Base-by-base conservation (phyloP, 1,284 basidiomycete genomes). In the Austropuccinia psidii region DNA sequence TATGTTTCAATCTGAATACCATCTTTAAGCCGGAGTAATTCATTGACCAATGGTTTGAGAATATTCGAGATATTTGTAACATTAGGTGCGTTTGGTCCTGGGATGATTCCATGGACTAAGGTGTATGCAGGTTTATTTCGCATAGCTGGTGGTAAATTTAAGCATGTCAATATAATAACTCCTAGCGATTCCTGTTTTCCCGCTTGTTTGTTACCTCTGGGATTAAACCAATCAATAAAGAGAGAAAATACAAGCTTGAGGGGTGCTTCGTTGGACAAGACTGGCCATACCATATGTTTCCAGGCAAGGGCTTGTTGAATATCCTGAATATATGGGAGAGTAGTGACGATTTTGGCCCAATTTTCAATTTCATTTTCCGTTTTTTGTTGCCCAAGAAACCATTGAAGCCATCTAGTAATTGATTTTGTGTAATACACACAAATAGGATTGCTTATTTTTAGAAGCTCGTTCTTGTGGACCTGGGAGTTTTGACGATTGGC, bases 221-320 rank as follows among this genome's bases (percentile, higher is more conserved):
- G 67, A 35, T 69, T 69, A 29, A 69, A 69, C 67, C 67, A 69
- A 35, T 69, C 54, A 31, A 58, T 39, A 49, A 58, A 58, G 17
- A 69, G 41, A 5, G 67, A 69, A 49, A 69, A 58, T 9, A 47
- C 39, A 4, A 66, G 47, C 9, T 50, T 49, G 17, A 66, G 24
- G 5, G 62, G n/a, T n/a, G n/a, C n/a, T n/a, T n/a, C n/a, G n/a
- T n/a, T n/a, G n/a, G n/a, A n/a, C n/a, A n/a, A n/a, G n/a, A n/a
- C n/a, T 27, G 52, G 52, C 52, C 52, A 55, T 19, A 21, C 17
- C 52, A 21, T 24, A 19, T 55, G 17, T 4, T 29, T 8, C 52
- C 52, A 29, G 4, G 52, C 24, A 6, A 19, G 29, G 5, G n/a
- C 27, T 31, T 55, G 52, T 55, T 55, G 52, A 27, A 55, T 55